Evolutionary conservation across 495 filamentous ascomycete species (phyloP), one percentile per base, ranked within the genome.

Genomic region (Xylaria flabelliformis): DNA sequence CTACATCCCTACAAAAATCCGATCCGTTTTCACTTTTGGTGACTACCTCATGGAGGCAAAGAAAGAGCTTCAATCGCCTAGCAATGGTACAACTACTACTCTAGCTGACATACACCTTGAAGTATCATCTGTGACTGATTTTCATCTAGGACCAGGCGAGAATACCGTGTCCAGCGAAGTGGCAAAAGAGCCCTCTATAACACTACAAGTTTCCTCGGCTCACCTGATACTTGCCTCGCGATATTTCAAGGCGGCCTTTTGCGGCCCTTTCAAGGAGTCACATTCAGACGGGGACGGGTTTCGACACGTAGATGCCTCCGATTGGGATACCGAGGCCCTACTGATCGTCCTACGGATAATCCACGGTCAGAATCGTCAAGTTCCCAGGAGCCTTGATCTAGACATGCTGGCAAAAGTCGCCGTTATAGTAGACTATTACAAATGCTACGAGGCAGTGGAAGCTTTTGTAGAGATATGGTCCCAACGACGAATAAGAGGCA

Each of bases 401-500:
- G 69, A 64, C 64, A 65, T 53, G 50, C 4, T 53, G 21, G 50
- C 50, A 67, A 69, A 72, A 13, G 15, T 46, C 17, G 44, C 44
- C 44, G 44, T 46, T 5, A 17, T 46, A 3, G 44, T 46, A 5
- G 44, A 46, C 44, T 46, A 46, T 4, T 46, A 46, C 44, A 17
- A 46, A 19, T 46, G 44, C 15, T 13, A 46, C 44, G 44, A 46
- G 44, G 15, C 13, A 15, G 15, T 15, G 4, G 44, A 46, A 0
- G 44, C 44, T 13, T 46, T 46, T 13, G 44, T 5, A 5, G 44
- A 46, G 13, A 46, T 46, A 46, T 46, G 44, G 44, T 15, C 3
- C 44, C 44, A 17, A 19, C 44, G 44, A 19, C 26, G 26, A 2
- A 46, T 46, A 46, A 46, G 17, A 46, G 15, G 13, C 13, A 46